A percentile compares a stretch with the other conserved stretches of the same genome.
Evolutionary conservation across 169 alveolate genomes (phyloP).

Genomic region (Plasmodium relictum): DNA sequence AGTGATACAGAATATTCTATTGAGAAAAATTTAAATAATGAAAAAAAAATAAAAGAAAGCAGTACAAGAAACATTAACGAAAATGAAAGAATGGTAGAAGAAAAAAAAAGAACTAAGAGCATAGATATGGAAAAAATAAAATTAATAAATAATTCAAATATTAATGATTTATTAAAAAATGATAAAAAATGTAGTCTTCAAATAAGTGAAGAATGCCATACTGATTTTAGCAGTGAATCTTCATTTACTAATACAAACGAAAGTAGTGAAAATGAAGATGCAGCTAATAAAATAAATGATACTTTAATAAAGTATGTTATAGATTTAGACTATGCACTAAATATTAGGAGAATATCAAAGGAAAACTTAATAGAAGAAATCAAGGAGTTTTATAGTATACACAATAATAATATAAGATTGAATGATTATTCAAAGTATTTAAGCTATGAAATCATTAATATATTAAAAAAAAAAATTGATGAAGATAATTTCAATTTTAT

Average conservation of each 20-base stretch:
- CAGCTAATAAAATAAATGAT: constrained; percentile 24
- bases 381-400: constrained; percentile 65
- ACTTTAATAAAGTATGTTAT: constrained; percentile 36
- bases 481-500: constrained; percentile 3
- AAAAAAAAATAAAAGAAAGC: neutral
- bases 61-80: constrained; percentile 5
- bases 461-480: constrained; percentile 17
- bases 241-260: constrained; percentile 14
- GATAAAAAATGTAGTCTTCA: neutral
- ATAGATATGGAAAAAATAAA: constrained; percentile 10
- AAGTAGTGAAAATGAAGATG: constrained; percentile 14
- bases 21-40: constrained; percentile 11
- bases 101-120: neutral
- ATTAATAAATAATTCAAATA: neutral
- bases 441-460: constrained; percentile 42
- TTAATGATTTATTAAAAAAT: constrained; percentile 4
- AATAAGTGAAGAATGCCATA: neutral
- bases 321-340: constrained; percentile 64
- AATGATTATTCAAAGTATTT: constrained; percentile 44
- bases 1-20: neutral
- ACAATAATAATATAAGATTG: constrained; percentile 44
- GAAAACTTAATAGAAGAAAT: constrained; percentile 52
- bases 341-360: constrained; percentile 61
- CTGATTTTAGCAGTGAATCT: neutral
- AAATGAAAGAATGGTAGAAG: neutral